Evolutionary conservation across 2,329 filamentous ascomycete genomes (phyloP), one percentile per base, ranked within the genome.

Genomic region (Huntiella omanensis): DNA sequence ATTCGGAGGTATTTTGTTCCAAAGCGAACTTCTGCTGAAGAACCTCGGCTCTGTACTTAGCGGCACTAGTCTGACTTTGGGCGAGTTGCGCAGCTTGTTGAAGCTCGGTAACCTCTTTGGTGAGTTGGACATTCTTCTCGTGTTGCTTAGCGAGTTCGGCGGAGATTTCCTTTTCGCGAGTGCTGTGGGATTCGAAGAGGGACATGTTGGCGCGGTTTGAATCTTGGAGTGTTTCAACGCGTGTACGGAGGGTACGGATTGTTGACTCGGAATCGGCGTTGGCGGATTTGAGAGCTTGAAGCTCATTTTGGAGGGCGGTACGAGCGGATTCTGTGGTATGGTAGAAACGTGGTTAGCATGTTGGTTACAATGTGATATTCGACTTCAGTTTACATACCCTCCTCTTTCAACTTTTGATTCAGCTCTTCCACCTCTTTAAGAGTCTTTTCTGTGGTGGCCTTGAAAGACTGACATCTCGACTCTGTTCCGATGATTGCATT

Each of bases 171-270:
- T 94, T 83, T 58, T 95, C 85, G 34, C 86, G 83, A 7, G 77
- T 76, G 46, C 83, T 84, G 62, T 95, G 95, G 13, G 84, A 80
- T 57, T 96, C 88, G 51, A 96, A 78, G 33, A 95, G 76, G 37
- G 83, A 79, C 4, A 96, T 65, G 11, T 86, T 88, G 52, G 95
- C 88, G 51, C 91, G 80, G 58, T 94, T 96, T 5, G 88, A 91
- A 0, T 83, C 78, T 62, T 98, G 87, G 2, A 98, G 75, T 0
- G 84, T 83, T 42, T 80, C 68, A 55, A 98, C 85, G 54, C 88
- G 86, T 49, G 83, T 76, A 55, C 83, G 80, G 11, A 98, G 70
- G 2, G 76, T 75, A 55, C 83, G 78, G 49, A 83, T 72, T 55
- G 87, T 81, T 28, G 80, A 77, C 49, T 80, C 75, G 2, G 84